Base-by-base conservation (phyloP, 2,329 filamentous ascomycete genomes). In the Sarocladiaceae sp. region DNA sequence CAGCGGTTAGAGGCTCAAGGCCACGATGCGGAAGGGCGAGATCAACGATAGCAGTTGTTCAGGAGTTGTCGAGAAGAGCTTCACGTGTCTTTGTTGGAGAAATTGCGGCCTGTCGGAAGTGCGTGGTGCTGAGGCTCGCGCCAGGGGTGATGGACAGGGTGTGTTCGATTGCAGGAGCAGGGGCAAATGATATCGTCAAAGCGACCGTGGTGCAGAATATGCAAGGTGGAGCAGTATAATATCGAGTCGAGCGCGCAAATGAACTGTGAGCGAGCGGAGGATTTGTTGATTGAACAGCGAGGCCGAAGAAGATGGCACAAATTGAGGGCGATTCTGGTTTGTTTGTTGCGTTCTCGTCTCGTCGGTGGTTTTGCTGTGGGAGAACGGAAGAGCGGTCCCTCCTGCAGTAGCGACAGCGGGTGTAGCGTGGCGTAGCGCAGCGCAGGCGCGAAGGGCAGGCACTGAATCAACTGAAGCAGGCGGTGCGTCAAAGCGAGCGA, bases 1-100 rank as follows among this genome's bases (percentile, higher is more conserved):
- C 48, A 46, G 50, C 45, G 47, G 47, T 44, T 46, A 27, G 46
- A 43, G 54, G 46, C 49, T 49, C 45, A 27, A 48, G 48, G 50
- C 52, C 47, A 29, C 32, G 26, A 21, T 15, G 33, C 19, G 20
- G 19, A 16, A 10, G 26, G 6, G 18, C 24, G 37, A 27, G 13
- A 16, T 13, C 10, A 15, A 26, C 37, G 12, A 15, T 41, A 27
- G 15, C 37, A 41, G 23, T 16, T 18, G 10, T 5, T 18, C 16
- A 5, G 23, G 18, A 29, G n/a, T n/a, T 7, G 29, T 10, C 10
- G n/a, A 19, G 23, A 18, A 4, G 20, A 29, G 11, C 12, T 18
- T 41, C 7, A 27, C 37, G 37, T 41, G 37, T 29, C 23, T n/a
- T n/a, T n/a, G n/a, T n/a, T n/a, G n/a, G n/a, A n/a, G n/a, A 24